These are phyloP conservation scores for Choanephora cucurbitarum DNA, from an alignment of 371 early-diverging fungal genomes.

Conservation along the genomic window DNA sequence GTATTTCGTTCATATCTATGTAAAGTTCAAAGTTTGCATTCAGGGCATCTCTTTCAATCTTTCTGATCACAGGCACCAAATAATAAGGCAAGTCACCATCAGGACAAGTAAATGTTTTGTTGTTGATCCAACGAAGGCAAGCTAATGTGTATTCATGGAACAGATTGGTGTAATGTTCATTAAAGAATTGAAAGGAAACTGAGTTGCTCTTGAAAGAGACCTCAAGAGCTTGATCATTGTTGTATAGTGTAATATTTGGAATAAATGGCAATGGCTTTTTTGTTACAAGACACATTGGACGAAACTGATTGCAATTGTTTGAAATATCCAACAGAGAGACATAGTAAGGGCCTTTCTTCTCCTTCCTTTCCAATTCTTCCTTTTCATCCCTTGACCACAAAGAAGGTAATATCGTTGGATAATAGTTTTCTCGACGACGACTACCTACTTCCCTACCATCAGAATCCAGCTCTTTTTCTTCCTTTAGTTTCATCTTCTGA, in stretches of 20 bases:
- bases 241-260: background rate
- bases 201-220: background rate
- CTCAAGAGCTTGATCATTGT: background rate
- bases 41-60: background rate
- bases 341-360: constrained; percentile 2
- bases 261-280: constrained; percentile 9
- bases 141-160: constrained; percentile 1
- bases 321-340: constrained; percentile 1
- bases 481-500: constrained; percentile 31
- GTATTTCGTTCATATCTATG: constrained; percentile 64
- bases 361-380: background rate
- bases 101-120: constrained; percentile 50
- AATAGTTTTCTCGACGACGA: constrained; percentile 28
- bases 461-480: constrained; percentile 28
- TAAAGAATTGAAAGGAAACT: background rate
- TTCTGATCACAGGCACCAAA: constrained; percentile 34
- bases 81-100: constrained; percentile 52
- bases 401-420: constrained; percentile 31
- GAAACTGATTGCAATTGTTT: no score
- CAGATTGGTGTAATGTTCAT: background rate
- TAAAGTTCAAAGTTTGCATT: constrained; percentile 8
- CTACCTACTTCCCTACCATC: constrained; percentile 46
- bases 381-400: constrained; percentile 22
- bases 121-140: constrained; percentile 5
- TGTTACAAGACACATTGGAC: constrained; percentile 4